phyloP scores from a whole-genome alignment of 2,329 filamentous ascomycete species.

The Lasiodiplodia sp. region DNA sequence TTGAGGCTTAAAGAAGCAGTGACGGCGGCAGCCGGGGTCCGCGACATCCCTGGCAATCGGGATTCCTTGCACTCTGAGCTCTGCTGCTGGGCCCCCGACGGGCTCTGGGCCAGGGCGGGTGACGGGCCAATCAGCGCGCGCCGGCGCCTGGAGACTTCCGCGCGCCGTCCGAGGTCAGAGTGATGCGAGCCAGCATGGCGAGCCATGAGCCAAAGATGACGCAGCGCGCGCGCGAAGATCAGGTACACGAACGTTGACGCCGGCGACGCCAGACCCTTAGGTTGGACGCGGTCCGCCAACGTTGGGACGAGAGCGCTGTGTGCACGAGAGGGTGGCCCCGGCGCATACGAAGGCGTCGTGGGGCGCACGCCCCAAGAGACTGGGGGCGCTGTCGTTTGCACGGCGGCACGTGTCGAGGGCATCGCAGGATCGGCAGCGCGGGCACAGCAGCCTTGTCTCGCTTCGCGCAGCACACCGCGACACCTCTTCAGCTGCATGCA shows the following conservation, averaged over 20 bases:
- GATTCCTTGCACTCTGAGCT: conserved; percentile 1
- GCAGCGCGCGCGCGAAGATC: conserved; percentile 13
- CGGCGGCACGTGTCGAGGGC: conserved; percentile 16
- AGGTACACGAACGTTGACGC: neutral
- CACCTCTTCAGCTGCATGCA: conserved; percentile 27
- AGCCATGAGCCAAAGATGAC: conserved; percentile 21
- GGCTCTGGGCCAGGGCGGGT: neutral
- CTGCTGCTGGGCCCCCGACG: conserved; percentile 7
- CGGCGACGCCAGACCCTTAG: neutral
- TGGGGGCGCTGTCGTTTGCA: conserved; percentile 6
- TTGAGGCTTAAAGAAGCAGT: conserved; percentile 18
- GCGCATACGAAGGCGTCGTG: neutral
- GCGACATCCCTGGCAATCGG: neutral
- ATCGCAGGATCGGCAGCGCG: conserved; percentile 18
- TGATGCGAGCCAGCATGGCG: conserved; percentile 22
- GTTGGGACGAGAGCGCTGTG: neutral
- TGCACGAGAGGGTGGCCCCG: neutral
- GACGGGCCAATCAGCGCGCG: neutral
- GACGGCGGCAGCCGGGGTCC: neutral
- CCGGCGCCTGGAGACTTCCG: neutral
- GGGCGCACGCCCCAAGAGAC: neutral
- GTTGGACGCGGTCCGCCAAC: neutral
- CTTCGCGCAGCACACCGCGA: conserved; percentile 19
- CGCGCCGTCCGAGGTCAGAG: neutral
- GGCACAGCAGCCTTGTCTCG: conserved; percentile 21